Conservation (phyloP, 768 basidiomycete species). For the Trametes meyenii region DNA sequence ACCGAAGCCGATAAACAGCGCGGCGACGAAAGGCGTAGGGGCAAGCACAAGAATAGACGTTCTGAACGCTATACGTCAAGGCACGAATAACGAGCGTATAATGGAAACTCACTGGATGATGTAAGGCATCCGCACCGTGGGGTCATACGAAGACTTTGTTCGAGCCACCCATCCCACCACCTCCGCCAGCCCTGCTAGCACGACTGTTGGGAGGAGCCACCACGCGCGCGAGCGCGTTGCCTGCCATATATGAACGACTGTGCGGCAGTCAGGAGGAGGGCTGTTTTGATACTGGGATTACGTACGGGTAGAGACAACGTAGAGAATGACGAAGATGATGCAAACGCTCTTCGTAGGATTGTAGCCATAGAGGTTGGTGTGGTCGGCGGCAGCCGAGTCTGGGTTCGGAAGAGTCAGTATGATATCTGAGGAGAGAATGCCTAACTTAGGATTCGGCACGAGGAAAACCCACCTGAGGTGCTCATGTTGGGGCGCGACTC, state of each 20-base stretch:
- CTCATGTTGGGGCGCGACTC: neutral
- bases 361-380: constrained; percentile 20
- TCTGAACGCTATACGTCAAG: constrained; percentile 30
- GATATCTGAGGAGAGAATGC: no score
- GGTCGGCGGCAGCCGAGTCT: neutral
- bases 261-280: neutral
- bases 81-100: neutral
- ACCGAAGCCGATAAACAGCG: constrained; percentile 56
- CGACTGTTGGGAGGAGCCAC: constrained; percentile 21
- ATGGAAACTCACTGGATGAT: constrained; percentile 22
- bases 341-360: constrained; percentile 17
- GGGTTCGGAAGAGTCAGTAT: no score
- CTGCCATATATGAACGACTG: constrained; percentile 16
- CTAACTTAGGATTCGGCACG: neutral
- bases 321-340: constrained; percentile 18
- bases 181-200: constrained; percentile 18
- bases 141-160: constrained; percentile 15
- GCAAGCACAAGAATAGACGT: constrained; percentile 19
- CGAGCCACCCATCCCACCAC: constrained; percentile 22
- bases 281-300: neutral
- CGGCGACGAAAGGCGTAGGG: constrained; percentile 61
- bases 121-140: constrained; percentile 9
- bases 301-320: constrained; percentile 15
- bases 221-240: constrained; percentile 15
- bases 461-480: neutral